Percentiles rank a stretch among this genome's conserved stretches.
Conservation (phyloP, 2,329 filamentous ascomycete genomes). For the Colletotrichum scovillei region DNA sequence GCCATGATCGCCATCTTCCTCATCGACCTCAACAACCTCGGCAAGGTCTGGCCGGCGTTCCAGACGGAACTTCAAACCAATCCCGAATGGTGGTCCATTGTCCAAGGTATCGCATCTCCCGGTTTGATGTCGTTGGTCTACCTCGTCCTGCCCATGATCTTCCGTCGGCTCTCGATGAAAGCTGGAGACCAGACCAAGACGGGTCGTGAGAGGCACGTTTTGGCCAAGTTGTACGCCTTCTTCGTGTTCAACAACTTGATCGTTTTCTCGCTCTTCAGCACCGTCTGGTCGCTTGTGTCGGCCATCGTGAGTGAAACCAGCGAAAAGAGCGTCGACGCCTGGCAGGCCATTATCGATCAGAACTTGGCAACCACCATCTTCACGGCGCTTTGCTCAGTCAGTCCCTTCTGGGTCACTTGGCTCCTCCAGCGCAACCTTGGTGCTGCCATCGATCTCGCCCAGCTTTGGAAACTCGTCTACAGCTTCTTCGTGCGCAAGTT, state of each 20-base stretch:
- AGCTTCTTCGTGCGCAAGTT: constrained; percentile 89
- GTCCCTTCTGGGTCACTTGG: constrained; percentile 94
- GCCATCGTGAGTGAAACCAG: constrained; percentile 70
- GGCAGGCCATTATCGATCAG: constrained; percentile 74
- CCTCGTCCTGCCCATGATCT: constrained; percentile 88
- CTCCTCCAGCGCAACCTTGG: constrained; percentile 92
- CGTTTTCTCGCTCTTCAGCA: constrained; percentile 92
- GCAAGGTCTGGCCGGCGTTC: constrained; percentile 83
- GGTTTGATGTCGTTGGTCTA: constrained; percentile 90
- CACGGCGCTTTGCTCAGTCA: constrained; percentile 81
- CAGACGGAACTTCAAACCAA: constrained; percentile 70
- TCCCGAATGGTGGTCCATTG: constrained; percentile 80
- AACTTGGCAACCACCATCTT: constrained; percentile 75
- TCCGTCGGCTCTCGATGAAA: constrained; percentile 84
- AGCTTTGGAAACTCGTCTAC: constrained; percentile 85
- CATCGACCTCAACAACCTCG: constrained; percentile 85
- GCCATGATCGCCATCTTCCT: constrained; percentile 94
- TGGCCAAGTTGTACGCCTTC: constrained; percentile 91
- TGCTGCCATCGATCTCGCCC: constrained; percentile 92
- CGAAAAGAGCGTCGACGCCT: constrained; percentile 66
- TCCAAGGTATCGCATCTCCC: constrained; percentile 92
- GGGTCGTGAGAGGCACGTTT: constrained; percentile 89
- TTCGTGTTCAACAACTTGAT: constrained; percentile 98
- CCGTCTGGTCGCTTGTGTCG: constrained; percentile 79
- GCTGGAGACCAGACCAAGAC: constrained; percentile 94